Evolutionary conservation across 129 eudicot species (phyloP), one percentile per base, ranked within the genome.

Genomic region (Lactuca saligna): DNA sequence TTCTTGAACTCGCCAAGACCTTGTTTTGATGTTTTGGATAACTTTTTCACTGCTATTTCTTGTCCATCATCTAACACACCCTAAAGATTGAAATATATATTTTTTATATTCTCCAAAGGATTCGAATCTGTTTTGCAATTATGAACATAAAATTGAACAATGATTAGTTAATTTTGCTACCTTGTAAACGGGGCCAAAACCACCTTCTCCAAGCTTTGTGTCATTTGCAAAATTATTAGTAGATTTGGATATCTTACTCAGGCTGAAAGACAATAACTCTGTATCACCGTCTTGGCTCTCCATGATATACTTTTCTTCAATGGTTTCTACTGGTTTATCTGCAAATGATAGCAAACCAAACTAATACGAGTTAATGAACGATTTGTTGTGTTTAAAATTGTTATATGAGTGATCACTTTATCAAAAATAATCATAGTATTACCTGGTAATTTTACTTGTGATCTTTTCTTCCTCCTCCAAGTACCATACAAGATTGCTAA

Each of bases 51-150:
- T 2, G 83, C 83, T 61, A 79, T 61, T 42, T 66, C 71, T 61
- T 53, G 83, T 42, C 80, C 80, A 32, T 82, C 77, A 17, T 77
- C 66, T 54, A 77, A 7, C 16, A 62, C 78, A 35, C 82, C 86
- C 86, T 82, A 51, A 16, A 39, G 53, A 68, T 68, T 3, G 53
- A 3, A 34, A 8, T 11, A 8, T n/a, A 5, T 20, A 20, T 20
- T 20, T 20, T 17, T 69, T 16, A 31, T 13, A 32, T 2, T 11
- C 12, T 46, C 2, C 11, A 46, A 3, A 46, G 5, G 3, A 12
- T 2, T 46, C 1, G 3, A 10, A 3, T 46, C n/a, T 46, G 51
- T 46, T 46, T 46, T 46, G 3, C 51, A 12, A 10, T 11, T 46
- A 46, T 46, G 4, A 46, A 46, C 11, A 46, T 10, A 10, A 3